Evolutionary conservation across 108 stramenopile species (phyloP).

Genomic region (Skeletonema menzelii): DNA sequence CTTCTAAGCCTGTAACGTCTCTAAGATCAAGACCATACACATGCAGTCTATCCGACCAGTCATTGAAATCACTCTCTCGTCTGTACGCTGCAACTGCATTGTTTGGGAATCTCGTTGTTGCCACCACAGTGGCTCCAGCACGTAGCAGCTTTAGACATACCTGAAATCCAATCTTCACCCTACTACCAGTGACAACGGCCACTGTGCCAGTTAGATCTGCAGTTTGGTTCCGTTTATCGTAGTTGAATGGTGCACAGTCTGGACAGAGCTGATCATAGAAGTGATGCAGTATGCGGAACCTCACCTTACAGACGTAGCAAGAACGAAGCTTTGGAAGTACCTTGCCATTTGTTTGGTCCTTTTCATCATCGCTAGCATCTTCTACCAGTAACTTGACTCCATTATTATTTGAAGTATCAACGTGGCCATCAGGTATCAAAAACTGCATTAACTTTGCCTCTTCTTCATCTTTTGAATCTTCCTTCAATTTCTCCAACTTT

Average conservation of each 20-base stretch:
- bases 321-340: constrained; percentile 77
- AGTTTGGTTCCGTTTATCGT: constrained; percentile 76
- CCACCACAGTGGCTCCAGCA: constrained; percentile 73
- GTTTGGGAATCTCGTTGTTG: constrained; percentile 89
- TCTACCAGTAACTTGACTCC: constrained; percentile 18
- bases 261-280: constrained; percentile 94
- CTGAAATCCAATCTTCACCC: constrained; percentile 92
- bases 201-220: constrained; percentile 54
- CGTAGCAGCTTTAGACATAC: constrained; percentile 81
- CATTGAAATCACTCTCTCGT: constrained; percentile 64
- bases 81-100: constrained; percentile 62
- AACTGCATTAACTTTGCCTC: constrained; percentile 39
- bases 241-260: constrained; percentile 82
- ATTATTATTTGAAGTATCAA: constrained; percentile 35
- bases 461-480: constrained; percentile 71
- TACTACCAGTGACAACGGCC: constrained; percentile 84
- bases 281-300: constrained; percentile 78
- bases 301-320: constrained; percentile 87
- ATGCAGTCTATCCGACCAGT: constrained; percentile 62
- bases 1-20: constrained; percentile 84
- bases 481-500: constrained; percentile 52
- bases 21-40: constrained; percentile 84
- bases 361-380: constrained; percentile 4
- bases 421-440: constrained; percentile 84
- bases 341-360: constrained; percentile 9